Evolutionary conservation across 345 rosid genomes (phyloP), one percentile per base, ranked within the genome.

Genomic region (Bruguiera gymnorhiza): DNA sequence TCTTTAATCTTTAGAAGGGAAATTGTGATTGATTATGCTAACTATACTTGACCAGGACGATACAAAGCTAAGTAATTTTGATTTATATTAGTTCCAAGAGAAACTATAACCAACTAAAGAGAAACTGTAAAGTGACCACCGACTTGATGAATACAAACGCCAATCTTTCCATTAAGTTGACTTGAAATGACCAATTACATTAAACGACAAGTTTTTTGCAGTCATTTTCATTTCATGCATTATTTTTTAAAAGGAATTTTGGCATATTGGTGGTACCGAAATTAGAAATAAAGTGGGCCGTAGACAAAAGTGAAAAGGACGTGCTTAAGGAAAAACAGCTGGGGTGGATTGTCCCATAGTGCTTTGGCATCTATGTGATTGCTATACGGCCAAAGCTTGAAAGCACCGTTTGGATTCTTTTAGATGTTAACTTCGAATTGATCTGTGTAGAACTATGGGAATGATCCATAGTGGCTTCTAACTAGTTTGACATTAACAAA

Each of bases 371-470:
- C 10, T 51, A 2, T 34, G 72, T 65, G 76, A 43, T 75, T 59
- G 66, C 16, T 61, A 2, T 0, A 51, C 34, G 65, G 71, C 69
- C 24, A 70, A 63, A 68, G 34, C 57, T 59, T 31, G 31, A 70
- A 71, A 69, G 27, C 77, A 54, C 75, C 63, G 73, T 68, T 74
- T 79, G 83, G 85, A 82, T 78, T 78, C 76, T 73, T 68, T 65
- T n/a, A 53, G 6, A 10, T 59, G 48, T 32, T 8, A 54, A 63
- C 43, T 3, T 24, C 68, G 37, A 8, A 4, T 51, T 20, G 15
- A 4, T 8, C 16, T 21, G 29, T 21, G 13, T 8, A 24, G 27
- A 55, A 55, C 11, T 21, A 27, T 1, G 58, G 6, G 30, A 55
- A 30, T 0, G 59, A 39, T 18, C 13, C 21, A 18, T 3, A 3